Conservation (phyloP, 768 basidiomycete genomes). For the Calocera viscosa region DNA sequence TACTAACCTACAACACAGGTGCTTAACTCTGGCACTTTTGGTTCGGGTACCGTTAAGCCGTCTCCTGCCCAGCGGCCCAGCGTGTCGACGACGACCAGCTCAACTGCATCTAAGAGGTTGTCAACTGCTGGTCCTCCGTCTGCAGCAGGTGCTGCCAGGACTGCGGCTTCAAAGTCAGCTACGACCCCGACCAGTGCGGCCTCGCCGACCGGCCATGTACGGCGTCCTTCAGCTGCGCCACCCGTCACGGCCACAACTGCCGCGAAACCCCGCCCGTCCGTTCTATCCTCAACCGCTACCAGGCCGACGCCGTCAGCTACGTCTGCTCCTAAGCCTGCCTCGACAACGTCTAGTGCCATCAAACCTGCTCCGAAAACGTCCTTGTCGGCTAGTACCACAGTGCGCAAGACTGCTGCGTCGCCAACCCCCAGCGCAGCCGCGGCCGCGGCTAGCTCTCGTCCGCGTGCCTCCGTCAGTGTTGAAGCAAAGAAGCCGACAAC, state of each 20-base stretch:
- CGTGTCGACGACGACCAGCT: not conserved
- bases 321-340: not conserved
- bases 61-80: not conserved
- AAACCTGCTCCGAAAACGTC: not conserved
- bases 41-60: not conserved
- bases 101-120: not conserved
- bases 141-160: not conserved
- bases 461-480: not conserved
- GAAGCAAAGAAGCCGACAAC: not conserved
- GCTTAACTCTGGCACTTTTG: not conserved
- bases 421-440: not conserved
- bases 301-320: not conserved
- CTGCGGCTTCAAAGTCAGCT: not conserved
- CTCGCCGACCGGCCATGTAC: not conserved
- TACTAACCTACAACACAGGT: not conserved
- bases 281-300: not conserved
- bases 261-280: not conserved
- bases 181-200: not conserved
- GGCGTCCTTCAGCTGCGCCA: not conserved
- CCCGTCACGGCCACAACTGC: not conserved
- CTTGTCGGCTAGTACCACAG: not conserved
- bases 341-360: not conserved
- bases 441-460: not conserved
- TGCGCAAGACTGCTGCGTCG: not conserved
- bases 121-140: not conserved